phyloP scores from a whole-genome alignment of 306 rosid species.

The Coriaria nepalensis region DNA sequence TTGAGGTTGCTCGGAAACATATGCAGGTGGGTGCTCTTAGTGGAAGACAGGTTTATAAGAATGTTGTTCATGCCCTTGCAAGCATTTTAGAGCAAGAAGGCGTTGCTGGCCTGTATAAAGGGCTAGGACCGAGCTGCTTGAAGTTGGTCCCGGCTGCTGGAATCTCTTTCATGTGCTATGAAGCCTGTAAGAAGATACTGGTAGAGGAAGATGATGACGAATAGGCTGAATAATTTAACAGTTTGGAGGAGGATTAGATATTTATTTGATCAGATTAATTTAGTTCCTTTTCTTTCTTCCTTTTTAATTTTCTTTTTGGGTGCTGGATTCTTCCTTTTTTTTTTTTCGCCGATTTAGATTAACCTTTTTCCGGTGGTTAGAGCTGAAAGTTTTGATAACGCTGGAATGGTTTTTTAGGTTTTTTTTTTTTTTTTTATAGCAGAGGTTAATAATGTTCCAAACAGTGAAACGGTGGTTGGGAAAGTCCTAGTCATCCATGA shows the following conservation, averaged over 20 bases:
- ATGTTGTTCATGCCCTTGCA: slow-evolving; percentile 52
- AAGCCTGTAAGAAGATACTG: slow-evolving; percentile 58
- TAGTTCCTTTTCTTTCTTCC: neutral
- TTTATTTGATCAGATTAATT: slow-evolving; percentile 5
- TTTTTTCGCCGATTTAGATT: neutral
- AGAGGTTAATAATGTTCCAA: neutral
- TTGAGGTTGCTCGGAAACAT: slow-evolving; percentile 74
- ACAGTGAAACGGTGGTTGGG: no score
- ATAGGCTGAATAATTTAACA: neutral
- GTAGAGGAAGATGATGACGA: slow-evolving; percentile 21
- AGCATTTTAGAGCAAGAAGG: slow-evolving; percentile 58
- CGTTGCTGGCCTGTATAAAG: slow-evolving; percentile 36
- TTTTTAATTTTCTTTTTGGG: neutral
- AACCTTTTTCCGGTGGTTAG: slow-evolving; percentile 6
- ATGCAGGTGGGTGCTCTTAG: slow-evolving; percentile 73
- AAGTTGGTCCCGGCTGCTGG: slow-evolving; percentile 73
- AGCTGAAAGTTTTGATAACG: neutral
- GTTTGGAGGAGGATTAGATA: slow-evolving; percentile 4
- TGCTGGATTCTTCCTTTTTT: neutral
- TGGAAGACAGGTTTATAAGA: slow-evolving; percentile 48
- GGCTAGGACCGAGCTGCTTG: slow-evolving; percentile 63
- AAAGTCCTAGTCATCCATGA: no score
- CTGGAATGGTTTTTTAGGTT: no score
- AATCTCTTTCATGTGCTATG: slow-evolving; percentile 68
- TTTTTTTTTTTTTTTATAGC: slow-evolving; percentile 5